Evolutionary conservation across 2,329 filamentous ascomycete species (phyloP).

Genomic region (Ceratocystis eucalypticola): DNA sequence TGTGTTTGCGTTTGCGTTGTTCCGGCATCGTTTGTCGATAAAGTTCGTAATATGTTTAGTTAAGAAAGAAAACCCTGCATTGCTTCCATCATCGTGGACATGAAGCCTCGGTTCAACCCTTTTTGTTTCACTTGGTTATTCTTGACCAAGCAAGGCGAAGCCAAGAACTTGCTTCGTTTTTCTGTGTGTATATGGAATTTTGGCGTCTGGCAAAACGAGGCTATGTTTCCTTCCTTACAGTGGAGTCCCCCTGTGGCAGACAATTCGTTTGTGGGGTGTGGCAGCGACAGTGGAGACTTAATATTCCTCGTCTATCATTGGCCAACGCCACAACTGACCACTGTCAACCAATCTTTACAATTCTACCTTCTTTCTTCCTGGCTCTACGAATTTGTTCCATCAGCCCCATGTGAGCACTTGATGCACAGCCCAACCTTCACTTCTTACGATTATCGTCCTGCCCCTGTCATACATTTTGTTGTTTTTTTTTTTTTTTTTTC

Average conservation of each 20-base stretch:
- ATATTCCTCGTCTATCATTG: neutral
- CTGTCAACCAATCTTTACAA: neutral
- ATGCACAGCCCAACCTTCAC: too few relatives aligned
- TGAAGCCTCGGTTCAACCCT: neutral
- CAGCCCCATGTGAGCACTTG: too few relatives aligned
- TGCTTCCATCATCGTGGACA: too few relatives aligned
- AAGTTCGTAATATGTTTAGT: too few relatives aligned
- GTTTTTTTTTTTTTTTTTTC: too few relatives aligned
- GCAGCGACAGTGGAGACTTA: neutral
- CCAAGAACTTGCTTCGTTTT: neutral
- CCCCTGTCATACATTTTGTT: too few relatives aligned
- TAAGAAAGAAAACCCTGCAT: too few relatives aligned
- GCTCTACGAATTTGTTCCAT: too few relatives aligned
- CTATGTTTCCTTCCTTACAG: neutral
- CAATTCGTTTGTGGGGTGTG: neutral
- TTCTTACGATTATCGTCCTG: too few relatives aligned
- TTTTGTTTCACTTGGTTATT: neutral
- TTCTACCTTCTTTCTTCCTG: neutral
- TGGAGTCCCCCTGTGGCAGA: neutral
- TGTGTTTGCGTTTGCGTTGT: neutral
- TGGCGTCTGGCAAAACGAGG: neutral
- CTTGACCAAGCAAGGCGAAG: neutral
- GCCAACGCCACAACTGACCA: neutral
- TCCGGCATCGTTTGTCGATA: too few relatives aligned
- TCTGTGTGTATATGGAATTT: too few relatives aligned